Evolutionary conservation across 805 yeast genomes (phyloP).

Genomic region (Candida verbasci): DNA sequence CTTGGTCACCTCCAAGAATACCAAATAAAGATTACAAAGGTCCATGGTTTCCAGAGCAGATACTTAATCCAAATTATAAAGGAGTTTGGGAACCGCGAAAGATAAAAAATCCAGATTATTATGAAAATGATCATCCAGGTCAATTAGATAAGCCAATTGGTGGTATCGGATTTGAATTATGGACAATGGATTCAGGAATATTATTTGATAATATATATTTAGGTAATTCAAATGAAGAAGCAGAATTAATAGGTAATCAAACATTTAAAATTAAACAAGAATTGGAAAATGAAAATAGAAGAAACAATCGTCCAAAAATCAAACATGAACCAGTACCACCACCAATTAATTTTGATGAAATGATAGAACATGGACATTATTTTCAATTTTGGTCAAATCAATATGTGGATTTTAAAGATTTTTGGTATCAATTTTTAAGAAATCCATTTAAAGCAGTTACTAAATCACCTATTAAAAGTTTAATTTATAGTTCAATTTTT

Average conservation of each 20-base stretch:
- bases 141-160: constrained; percentile 60
- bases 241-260: constrained; percentile 74
- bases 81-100: constrained; percentile 74
- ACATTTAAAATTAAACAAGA: constrained; percentile 59
- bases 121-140: constrained; percentile 54
- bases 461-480: constrained; percentile 47
- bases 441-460: constrained; percentile 44
- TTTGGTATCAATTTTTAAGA: constrained; percentile 33
- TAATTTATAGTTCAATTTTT: constrained; percentile 41
- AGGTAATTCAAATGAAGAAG: constrained; percentile 81
- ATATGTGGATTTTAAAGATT: constrained; percentile 22
- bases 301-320: constrained; percentile 38
- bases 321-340: constrained; percentile 41
- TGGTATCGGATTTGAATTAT: constrained; percentile 82
- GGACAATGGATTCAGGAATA: constrained; percentile 78
- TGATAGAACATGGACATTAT: constrained; percentile 15
- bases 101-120: constrained; percentile 68
- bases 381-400: constrained; percentile 17
- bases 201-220: constrained; percentile 79
- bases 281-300: constrained; percentile 44
- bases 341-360: constrained; percentile 37
- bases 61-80: constrained; percentile 69
- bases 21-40: constrained; percentile 73
- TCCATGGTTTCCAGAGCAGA: constrained; percentile 66
- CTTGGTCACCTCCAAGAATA: constrained; percentile 66